A percentile compares a stretch with the other conserved stretches of the same genome.
Evolutionary conservation across 345 rosid species (phyloP).

Genomic region (Sapria himalayana): DNA sequence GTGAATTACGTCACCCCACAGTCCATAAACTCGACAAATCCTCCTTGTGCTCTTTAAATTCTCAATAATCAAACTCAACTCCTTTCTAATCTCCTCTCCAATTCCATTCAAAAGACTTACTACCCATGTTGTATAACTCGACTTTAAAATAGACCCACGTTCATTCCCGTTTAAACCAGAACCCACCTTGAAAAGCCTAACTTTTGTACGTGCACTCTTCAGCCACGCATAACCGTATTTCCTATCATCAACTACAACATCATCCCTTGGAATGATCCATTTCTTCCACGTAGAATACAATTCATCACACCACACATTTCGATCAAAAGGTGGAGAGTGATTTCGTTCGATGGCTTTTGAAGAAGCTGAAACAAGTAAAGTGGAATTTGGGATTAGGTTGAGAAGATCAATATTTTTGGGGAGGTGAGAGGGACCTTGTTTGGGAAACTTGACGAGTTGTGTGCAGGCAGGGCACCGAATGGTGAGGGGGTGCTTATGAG

Average conservation of each 20-base stretch:
- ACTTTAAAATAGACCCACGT: slow-evolving; percentile 20
- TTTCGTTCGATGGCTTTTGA: slow-evolving; percentile 6
- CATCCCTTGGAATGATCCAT: slow-evolving; percentile 27
- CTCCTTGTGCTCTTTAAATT: slow-evolving; percentile 14
- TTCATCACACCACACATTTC: slow-evolving; percentile 45
- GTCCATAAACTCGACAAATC: slow-evolving; percentile 32
- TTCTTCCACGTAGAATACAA: slow-evolving; percentile 42
- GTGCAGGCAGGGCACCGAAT: slow-evolving; percentile 82
- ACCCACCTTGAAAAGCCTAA: slow-evolving; percentile 32
- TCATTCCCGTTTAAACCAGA: slow-evolving; percentile 10
- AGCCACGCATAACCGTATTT: slow-evolving; percentile 8
- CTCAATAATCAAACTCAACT: slow-evolving; percentile 22
- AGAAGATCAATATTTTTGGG: slow-evolving; percentile 82
- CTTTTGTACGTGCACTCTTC: slow-evolving; percentile 11
- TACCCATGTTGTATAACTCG: slow-evolving; percentile 26
- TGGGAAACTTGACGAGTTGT: slow-evolving; percentile 57
- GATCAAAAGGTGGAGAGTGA: slow-evolving; percentile 16
- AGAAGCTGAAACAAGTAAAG: slow-evolving; percentile 3
- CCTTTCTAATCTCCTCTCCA: slow-evolving; percentile 24
- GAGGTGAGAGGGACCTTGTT: slow-evolving; percentile 49
- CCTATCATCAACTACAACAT: slow-evolving; percentile 11
- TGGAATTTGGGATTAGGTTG: slow-evolving; percentile 9
- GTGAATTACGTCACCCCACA: slow-evolving; percentile 51
- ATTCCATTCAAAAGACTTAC: slow-evolving; percentile 34
- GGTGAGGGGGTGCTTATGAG: slow-evolving; percentile 35